Conservation (phyloP, 2,329 filamentous ascomycete genomes). For the Furcasterigmium furcatum region DNA sequence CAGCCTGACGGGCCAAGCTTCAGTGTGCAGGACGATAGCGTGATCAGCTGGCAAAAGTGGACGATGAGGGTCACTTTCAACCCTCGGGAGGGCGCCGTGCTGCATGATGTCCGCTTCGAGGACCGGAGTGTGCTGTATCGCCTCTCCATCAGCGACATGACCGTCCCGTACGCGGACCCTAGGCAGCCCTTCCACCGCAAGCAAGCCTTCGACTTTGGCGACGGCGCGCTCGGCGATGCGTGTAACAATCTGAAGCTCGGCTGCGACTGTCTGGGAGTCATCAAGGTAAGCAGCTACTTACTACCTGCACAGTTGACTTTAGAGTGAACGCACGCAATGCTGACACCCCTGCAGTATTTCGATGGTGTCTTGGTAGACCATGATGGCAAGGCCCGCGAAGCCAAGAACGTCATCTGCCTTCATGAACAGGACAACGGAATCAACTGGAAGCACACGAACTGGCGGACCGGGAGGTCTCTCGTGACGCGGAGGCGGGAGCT, state of each 20-base stretch:
- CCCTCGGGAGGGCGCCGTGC: conserved; percentile 54
- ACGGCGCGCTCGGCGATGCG: conserved; percentile 60
- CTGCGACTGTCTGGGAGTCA: conserved; percentile 66
- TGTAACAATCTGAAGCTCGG: conserved; percentile 66
- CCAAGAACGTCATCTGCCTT: conserved; percentile 46
- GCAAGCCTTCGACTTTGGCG: conserved; percentile 67
- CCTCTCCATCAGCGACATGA: conserved; percentile 55
- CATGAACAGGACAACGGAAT: conserved; percentile 14
- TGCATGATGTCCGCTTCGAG: conserved; percentile 58
- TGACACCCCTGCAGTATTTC: conserved; percentile 47
- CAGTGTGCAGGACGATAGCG: conserved; percentile 10
- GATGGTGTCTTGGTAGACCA: conserved; percentile 48
- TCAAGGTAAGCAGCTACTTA: conserved; percentile 20
- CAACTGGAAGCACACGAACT: conserved; percentile 41
- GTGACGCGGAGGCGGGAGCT: conserved; percentile 48
- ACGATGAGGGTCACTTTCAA: conserved; percentile 58
- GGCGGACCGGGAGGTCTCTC: conserved; percentile 46
- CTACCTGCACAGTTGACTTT: background rate
- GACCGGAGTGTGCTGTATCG: conserved; percentile 55
- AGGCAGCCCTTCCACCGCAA: conserved; percentile 62
- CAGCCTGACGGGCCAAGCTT: conserved; percentile 63
- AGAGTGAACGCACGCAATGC: too few species aligned
- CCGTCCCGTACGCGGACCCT: conserved; percentile 60
- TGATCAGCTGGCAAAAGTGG: conserved; percentile 34
- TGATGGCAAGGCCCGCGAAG: conserved; percentile 46